Base-by-base conservation (phyloP, 495 filamentous ascomycete genomes). In the Podospora anserina region DNA sequence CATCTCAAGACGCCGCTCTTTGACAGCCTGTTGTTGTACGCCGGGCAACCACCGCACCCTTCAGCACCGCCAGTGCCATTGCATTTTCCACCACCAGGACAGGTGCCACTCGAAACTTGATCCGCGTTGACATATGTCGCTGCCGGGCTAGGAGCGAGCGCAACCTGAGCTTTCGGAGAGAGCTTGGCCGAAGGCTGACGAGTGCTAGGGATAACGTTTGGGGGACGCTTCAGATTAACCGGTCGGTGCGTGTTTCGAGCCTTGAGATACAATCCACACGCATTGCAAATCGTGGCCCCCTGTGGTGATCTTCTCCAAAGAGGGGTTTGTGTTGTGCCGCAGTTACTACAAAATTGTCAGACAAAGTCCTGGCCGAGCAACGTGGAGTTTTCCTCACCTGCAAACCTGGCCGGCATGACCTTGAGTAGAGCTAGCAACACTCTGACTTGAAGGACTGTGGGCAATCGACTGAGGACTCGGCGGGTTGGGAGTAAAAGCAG, bases 31-130 rank as follows among this genome's bases (percentile, higher is more conserved):
- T 99, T 99, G 82, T 99, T 99, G 82, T 90, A 98, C 5, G 96
- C 96, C 39, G 95, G 95, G 73, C 95, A 99, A 15, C 95, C 95
- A 76, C 91, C 92, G 77, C 95, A 99, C 27, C 92, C 95, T 70
- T 96, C 91, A n/a, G 94, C 92, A 69, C 95, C 95, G 57, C 95
- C 95, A 30, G 95, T 97, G 18, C 95, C 95, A 80, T 99, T 97
- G 79, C 95, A 99, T 68, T 89, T 91, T 56, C 95, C 95, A 65
- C 94, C 96, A 54, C 95, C 95, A 5, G 95, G 95, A 79, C 95
- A 99, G 18, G 93, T 92, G n/a, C 95, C 95, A 30, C 84, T 84
- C 13, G 88, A 78, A 32, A 85, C 87, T 68, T 89, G 87, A 76
- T 92, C 89, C 15, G 88, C 91, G 7, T 90, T 81, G 44, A 94